A percentile compares a stretch with the other conserved stretches of the same genome.
These are phyloP conservation scores for Yamadazyma epiphylla DNA, from an alignment of 1,139 yeast species.

Conservation along the genomic window DNA sequence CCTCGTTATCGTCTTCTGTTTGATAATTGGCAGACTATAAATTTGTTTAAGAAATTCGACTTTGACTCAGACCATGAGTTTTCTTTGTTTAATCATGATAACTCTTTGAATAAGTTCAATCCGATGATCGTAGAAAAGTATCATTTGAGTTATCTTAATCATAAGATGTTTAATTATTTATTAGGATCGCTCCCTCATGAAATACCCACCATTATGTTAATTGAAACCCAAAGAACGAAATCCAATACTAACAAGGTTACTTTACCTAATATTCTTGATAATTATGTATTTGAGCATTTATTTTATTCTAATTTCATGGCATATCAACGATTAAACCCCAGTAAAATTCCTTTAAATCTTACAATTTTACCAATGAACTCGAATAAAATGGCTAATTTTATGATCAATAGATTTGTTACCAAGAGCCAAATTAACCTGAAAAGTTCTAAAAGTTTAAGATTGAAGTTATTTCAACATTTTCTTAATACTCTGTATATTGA, in stretches of 20 bases:
- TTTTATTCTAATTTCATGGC: constrained; percentile 22
- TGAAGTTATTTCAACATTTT: constrained; percentile 17
- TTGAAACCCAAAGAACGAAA: constrained; percentile 40
- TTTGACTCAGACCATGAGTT: constrained; percentile 2
- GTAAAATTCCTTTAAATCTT: constrained; percentile 4
- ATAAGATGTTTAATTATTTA: constrained; percentile 16
- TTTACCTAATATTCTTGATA: constrained; percentile 35
- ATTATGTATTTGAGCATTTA: constrained; percentile 34
- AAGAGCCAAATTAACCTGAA: constrained; percentile 17
- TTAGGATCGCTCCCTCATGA: constrained; percentile 1
- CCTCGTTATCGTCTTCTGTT: constrained; percentile 8
- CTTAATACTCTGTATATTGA: constrained; percentile 4
- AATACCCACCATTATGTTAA: constrained; percentile 18
- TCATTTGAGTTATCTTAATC: constrained; percentile 22
- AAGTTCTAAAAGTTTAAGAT: constrained; percentile 19
- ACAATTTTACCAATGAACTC: constrained; percentile 32
- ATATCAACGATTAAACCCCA: constrained; percentile 5
- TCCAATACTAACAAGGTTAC: constrained; percentile 30
- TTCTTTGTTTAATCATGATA: constrained; percentile 3
- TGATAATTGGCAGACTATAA: constrained; percentile 27
- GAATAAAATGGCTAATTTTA: constrained; percentile 32
- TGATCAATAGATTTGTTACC: constrained; percentile 33
- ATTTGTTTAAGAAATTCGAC: constrained; percentile 13
- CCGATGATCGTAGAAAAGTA: constrained; percentile 21
- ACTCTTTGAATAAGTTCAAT: constrained; percentile 9